These are phyloP conservation scores for Aureobasidium zeae DNA, from an alignment of 2,329 filamentous ascomycete genomes.

Conservation along the genomic window DNA sequence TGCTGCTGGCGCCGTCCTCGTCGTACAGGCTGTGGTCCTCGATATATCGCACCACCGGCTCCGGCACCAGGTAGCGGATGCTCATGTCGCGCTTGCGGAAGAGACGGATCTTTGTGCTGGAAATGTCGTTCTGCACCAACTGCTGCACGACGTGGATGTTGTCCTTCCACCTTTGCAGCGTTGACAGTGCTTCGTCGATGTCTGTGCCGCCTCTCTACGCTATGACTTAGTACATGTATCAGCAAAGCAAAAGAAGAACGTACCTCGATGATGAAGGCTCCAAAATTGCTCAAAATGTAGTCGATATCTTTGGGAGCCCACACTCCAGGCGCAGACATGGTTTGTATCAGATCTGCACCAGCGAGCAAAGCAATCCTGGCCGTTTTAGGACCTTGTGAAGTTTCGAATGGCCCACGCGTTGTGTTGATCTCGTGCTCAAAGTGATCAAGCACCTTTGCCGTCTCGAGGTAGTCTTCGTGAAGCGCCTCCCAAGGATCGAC, in stretches of 20 bases:
- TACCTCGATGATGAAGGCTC: slow-evolving; percentile 63
- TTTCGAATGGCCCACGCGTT: slow-evolving; percentile 63
- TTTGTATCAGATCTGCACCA: slow-evolving; percentile 49
- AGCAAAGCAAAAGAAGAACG: slow-evolving; percentile 11
- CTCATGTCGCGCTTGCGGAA: slow-evolving; percentile 73
- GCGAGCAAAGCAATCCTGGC: slow-evolving; percentile 74
- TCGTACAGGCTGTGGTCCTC: slow-evolving; percentile 31
- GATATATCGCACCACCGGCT: slow-evolving; percentile 55
- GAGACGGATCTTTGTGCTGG: slow-evolving; percentile 71
- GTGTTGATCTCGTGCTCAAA: slow-evolving; percentile 85
- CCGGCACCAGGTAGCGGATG: slow-evolving; percentile 66
- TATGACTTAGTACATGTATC: slow-evolving; percentile 53
- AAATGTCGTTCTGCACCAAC: slow-evolving; percentile 78
- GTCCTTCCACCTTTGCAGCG: slow-evolving; percentile 69
- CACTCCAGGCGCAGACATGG: slow-evolving; percentile 48
- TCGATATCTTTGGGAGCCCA: slow-evolving; percentile 81
- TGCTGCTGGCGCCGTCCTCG: slow-evolving; percentile 27
- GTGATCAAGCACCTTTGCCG: slow-evolving; percentile 81
- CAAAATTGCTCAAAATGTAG: slow-evolving; percentile 76
- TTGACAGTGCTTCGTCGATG: slow-evolving; percentile 77
- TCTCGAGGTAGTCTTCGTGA: slow-evolving; percentile 76
- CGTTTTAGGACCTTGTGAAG: slow-evolving; percentile 56
- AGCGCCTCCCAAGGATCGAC: slow-evolving; percentile 86
- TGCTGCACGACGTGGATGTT: slow-evolving; percentile 85
- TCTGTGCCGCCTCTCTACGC: slow-evolving; percentile 82